Evolutionary conservation across 2,329 filamentous ascomycete genomes (phyloP), one percentile per base, ranked within the genome.

Genomic region (Simplicillium sp.): DNA sequence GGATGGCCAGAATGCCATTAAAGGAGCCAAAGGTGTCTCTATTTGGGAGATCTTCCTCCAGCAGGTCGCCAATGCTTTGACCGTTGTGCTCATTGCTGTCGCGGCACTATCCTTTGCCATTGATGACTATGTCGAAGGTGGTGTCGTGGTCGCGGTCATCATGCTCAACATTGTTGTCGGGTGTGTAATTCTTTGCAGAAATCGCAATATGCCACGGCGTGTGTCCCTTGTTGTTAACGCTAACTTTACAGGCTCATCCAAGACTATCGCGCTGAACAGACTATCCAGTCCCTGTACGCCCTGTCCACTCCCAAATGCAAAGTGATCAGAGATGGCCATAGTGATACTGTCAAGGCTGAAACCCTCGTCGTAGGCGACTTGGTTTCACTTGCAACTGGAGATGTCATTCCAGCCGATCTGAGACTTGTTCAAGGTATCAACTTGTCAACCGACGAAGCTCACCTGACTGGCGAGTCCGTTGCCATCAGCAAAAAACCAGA

Each of bases 1-100:
- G 56, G 68, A 84, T 73, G 83, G 82, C 50, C 71, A 75, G 51
- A 87, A 87, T 66, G 73, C 73, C 57, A 75, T 87, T 67, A 76
- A 82, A 62, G 76, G 77, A 63, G 76, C 80, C 68, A 77, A 81
- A 64, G 77, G 80, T 61, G 64, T 82, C 65, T 85, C 82, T 61
- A 55, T 82, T 62, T 84, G 80, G 77, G 76, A 82, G 65, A 84
- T 87, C 66, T 73, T 87, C 65, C 62, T 87, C 64, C 82, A 81
- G 56, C 82, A 87, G 67, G 74, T 86, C 51, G 84, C 82, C 49
- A 87, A 87, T 66, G 84, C 81, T 65, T 67, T 87, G 62, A 87
- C 82, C 48, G 70, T 83, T 57, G 80, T 85, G 47, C 77, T 88
- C 50, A 69, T 87, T 50, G 77, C 85, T 53, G 83, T 84, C 53